Evolutionary conservation across 1,139 yeast genomes (phyloP).

Genomic region (Pichia inconspicua): DNA sequence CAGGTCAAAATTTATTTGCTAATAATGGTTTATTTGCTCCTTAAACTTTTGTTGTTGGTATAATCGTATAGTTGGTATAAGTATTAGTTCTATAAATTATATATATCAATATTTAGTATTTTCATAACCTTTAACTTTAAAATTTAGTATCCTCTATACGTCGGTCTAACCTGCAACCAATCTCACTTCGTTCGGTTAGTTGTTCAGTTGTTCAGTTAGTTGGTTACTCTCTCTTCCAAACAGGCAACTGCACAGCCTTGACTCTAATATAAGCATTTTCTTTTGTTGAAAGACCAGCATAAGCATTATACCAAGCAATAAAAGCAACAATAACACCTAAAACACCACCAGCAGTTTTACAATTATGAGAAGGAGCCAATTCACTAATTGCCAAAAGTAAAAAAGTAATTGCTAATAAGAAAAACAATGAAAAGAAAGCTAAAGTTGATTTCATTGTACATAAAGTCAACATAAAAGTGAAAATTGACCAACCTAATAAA

Average conservation of each 20-base stretch:
- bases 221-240: constrained; percentile 2
- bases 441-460: constrained; percentile 75
- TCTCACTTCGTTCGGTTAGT: too few species aligned
- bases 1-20: constrained; percentile 61
- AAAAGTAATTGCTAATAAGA: constrained; percentile 58
- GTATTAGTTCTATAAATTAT: too few species aligned
- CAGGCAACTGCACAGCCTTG: constrained; percentile 37
- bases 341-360: constrained; percentile 68
- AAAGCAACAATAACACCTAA: constrained; percentile 74
- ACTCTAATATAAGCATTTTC: constrained; percentile 62
- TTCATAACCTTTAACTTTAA: too few species aligned
- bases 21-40: constrained; percentile 63
- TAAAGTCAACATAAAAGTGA: constrained; percentile 59
- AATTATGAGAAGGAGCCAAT: constrained; percentile 33
- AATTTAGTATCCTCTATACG: too few species aligned
- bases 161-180: too few species aligned
- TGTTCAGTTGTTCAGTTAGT: too few species aligned
- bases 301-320: constrained; percentile 83
- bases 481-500: constrained; percentile 71
- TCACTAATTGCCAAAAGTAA: constrained; percentile 59
- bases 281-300: constrained; percentile 75
- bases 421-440: constrained; percentile 63
- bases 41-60: too few species aligned
- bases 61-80: too few species aligned
- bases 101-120: too few species aligned